Evolutionary conservation across 139 green algal species (phyloP).

Genomic region (Closterium sp.): DNA sequence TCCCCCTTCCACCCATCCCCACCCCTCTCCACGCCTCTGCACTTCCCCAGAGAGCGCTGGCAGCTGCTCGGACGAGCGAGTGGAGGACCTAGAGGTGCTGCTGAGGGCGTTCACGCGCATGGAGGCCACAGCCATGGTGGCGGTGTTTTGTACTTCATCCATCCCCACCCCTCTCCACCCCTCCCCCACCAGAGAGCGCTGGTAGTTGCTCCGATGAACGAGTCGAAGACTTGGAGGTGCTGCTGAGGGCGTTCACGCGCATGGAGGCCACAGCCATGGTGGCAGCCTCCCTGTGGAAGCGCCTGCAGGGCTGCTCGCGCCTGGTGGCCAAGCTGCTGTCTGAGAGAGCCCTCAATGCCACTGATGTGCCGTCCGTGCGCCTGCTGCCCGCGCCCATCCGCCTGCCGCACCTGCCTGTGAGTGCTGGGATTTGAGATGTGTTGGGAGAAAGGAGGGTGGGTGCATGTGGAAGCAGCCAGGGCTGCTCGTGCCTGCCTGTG

Average conservation of each 20-base stretch:
- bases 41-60: neutral
- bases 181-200: neutral
- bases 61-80: conserved; percentile 4
- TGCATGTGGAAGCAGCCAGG: too few relatives aligned
- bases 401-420: neutral
- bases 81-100: conserved; percentile 2
- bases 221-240: neutral
- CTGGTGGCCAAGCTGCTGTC: conserved; percentile 12
- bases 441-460: too few relatives aligned
- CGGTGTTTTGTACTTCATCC: neutral
- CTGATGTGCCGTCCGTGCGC: neutral
- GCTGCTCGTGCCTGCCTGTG: too few relatives aligned
- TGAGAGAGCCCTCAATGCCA: neutral
- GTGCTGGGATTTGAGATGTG: neutral
- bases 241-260: conserved; percentile 8
- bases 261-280: conserved; percentile 9
- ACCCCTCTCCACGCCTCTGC: neutral
- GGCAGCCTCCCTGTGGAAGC: conserved; percentile 21
- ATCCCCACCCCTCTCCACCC: neutral
- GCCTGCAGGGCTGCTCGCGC: neutral
- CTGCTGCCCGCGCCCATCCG: neutral
- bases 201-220: neutral
- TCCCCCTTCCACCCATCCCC: too few relatives aligned
- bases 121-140: conserved; percentile 3
- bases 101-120: conserved; percentile 3